Evolutionary conservation across 73 alveolate species (phyloP).

Genomic region (Blepharisma stoltei): DNA sequence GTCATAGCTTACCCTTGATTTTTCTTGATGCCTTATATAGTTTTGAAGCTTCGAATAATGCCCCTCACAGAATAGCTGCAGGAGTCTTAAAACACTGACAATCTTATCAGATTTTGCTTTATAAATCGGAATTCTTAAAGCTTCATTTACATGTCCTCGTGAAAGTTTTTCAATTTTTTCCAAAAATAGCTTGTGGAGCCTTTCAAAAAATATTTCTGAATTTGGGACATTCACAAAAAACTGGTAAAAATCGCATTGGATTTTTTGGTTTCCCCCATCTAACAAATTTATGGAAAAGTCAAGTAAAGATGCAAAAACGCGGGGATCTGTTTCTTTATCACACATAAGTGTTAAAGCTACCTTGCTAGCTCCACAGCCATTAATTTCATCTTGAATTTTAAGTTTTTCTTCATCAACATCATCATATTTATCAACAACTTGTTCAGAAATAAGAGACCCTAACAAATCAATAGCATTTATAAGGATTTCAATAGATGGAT

Average conservation of each 20-base stretch:
- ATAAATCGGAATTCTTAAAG: background rate
- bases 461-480: background rate
- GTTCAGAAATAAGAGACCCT: background rate
- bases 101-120: background rate
- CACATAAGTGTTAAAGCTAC: constrained; percentile 43
- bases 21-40: constrained; percentile 41
- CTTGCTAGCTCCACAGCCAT: constrained; percentile 42
- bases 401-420: constrained; percentile 31
- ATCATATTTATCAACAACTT: constrained; percentile 31
- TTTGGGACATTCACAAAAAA: constrained; percentile 35
- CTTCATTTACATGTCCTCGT: background rate
- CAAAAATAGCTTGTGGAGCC: constrained; percentile 32
- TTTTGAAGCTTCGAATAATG: constrained; percentile 44
- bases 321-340: constrained; percentile 37
- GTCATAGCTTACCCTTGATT: constrained; percentile 50
- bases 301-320: constrained; percentile 39
- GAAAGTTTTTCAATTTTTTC: constrained; percentile 38
- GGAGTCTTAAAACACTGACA: constrained; percentile 36
- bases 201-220: constrained; percentile 49
- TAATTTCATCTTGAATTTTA: constrained; percentile 41
- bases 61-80: constrained; percentile 51
- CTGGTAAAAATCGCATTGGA: constrained; percentile 35
- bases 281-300: constrained; percentile 36
- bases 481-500: background rate
- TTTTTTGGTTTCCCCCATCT: constrained; percentile 45